A percentile compares a stretch with the other conserved stretches of the same genome.
Evolutionary conservation across 306 rosid species (phyloP).

Genomic region (Vicia faba): DNA sequence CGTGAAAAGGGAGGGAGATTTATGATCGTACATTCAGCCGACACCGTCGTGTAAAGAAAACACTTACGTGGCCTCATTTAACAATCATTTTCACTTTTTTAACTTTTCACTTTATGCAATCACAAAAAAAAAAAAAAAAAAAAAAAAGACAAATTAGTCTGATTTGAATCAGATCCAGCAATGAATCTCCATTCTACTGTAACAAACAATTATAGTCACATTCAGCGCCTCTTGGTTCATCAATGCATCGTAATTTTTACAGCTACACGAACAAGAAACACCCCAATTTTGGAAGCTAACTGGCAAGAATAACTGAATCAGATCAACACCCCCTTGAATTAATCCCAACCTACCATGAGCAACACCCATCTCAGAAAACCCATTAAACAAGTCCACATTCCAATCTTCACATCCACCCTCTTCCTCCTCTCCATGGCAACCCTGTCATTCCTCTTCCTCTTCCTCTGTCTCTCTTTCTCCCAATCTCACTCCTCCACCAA

Average conservation of each 20-base stretch:
- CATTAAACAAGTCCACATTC: neutral
- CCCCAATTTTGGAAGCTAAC: neutral
- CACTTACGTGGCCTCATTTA: no score
- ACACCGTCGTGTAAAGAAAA: no score
- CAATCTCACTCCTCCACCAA: constrained; percentile 41
- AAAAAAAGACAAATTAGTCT: no score
- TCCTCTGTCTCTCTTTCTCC: constrained; percentile 22
- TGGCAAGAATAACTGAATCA: neutral
- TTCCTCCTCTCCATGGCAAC: constrained; percentile 62
- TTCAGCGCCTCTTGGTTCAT: neutral
- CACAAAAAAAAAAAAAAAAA: no score
- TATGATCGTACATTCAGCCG: no score
- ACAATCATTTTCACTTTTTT: no score
- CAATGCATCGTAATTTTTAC: neutral
- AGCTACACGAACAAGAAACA: neutral
- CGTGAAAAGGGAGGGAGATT: no score
- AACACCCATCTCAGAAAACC: constrained; percentile 31
- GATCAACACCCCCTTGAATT: neutral
- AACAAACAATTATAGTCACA: no score
- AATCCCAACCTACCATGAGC: constrained; percentile 27
- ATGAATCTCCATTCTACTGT: no score
- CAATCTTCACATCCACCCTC: constrained; percentile 37
- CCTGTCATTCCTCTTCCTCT: constrained; percentile 34
- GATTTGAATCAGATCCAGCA: neutral
- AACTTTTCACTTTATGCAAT: no score